Evolutionary conservation across 768 basidiomycete genomes (phyloP), one percentile per base, ranked within the genome.

Genomic region (Dacryopinax spathularia): DNA sequence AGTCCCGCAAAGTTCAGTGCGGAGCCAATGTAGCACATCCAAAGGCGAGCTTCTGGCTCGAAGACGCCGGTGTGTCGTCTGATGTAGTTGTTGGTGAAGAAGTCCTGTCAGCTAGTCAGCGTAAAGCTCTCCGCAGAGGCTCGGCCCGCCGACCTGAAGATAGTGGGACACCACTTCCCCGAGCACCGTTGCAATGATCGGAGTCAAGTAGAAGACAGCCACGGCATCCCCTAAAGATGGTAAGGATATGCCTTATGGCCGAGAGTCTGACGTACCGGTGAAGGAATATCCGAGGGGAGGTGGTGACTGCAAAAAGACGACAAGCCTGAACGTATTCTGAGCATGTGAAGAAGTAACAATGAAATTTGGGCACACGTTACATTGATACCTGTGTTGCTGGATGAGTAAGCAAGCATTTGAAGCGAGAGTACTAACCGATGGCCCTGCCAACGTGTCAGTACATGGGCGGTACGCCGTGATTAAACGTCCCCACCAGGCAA

Each of bases 1-100:
- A 85, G 85, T 1, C 85, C 85, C 44, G 76, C 79, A 60, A 87
- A 74, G 69, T 82, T 85, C n/a, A 86, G 71, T 1, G 79, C 78
- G 10, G 85, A 69, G 0, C 81, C 85, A 41, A 84, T 70, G 68
- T 86, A 86, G 66, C 80, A 81, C 1, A 82, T 77, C 84, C 84
- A 85, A 7, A 86, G 75, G 39, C 84, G 82, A 65, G 75, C 78
- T 69, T 85, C 83, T 0, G 83, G 81, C 66, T 82, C 80, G 68
- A 83, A 83, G 7, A 85, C 80, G 62, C 83, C 83, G 3, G 77
- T 76, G 65, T 84, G 83, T 25, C 78, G 71, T 36, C 73, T 73
- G 67, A 82, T 77, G 43, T 74, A 75, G 22, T 69, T 62, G 61
- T 78, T 76, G 75, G 79, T 79, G 64, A 83, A 78, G 69, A 71